Base-by-base conservation (phyloP, 202 grass and related monocot species). In the Carex arenaria region DNA sequence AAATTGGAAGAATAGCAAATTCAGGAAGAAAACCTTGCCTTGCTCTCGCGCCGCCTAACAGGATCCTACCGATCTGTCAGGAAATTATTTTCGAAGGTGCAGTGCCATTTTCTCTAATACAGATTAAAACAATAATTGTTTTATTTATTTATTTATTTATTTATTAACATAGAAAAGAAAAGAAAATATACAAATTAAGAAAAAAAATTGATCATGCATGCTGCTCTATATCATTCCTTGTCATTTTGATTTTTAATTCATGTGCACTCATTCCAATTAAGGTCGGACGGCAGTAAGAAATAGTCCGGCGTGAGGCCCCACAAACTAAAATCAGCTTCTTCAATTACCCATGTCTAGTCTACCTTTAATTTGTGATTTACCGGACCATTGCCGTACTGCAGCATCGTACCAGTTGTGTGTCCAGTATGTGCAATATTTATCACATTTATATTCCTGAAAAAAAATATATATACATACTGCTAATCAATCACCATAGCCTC, bases 311-410 rank as follows among this genome's bases (percentile, higher is more conserved):
- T 92, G 45, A 95, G 80, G 7, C 93, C 93, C 0, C 90, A 87
- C 13, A 95, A 89, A 43, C 93, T 91, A 84, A 95, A 95, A 10
- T 81, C 93, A 0, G 86, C 88, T 82, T 95, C 93, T 82, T 95
- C 90, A 49, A 95, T 93, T 80, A 81, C 92, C 93, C 93, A 95
- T 18, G 85, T 85, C 87, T 95, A 90, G 4, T 93, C 93, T 85
- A 93, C 91, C 80, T 89, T 81, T 11, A 84, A 89, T 80, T 93
- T 95, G 71, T 93, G 93, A 81, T 89, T 95, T 87, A 95, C 89
- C 60, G 93, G 88, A 18, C 87, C 87, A 81, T 93, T 91, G 7
- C 93, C 90, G 4, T 92, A 95, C 56, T 87, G 64, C 71, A 93
- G 87, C 28, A 95, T 72, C 2, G 93, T 95, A 34, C 88, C 90